Percentiles rank a stretch among this genome's conserved stretches.
phyloP scores from a whole-genome alignment of 2,329 filamentous ascomycete species.

The Aspergillus hortae region DNA sequence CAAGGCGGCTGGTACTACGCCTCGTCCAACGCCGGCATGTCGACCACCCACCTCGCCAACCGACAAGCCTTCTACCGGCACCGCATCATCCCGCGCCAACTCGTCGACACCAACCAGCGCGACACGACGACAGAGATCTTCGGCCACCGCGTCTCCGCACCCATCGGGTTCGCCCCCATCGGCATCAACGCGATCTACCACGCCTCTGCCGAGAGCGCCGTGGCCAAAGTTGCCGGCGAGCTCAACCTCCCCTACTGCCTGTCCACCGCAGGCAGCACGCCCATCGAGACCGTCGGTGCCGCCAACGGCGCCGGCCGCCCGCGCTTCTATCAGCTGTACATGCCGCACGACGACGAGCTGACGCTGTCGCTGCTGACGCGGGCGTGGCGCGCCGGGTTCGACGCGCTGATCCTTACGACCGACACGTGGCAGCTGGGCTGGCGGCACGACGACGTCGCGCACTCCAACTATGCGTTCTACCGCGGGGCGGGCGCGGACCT shows the following conservation, averaged over 20 bases:
- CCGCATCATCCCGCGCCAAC: constrained; percentile 59
- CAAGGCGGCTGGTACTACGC: constrained; percentile 53
- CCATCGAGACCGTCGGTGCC: constrained; percentile 56
- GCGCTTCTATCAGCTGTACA: constrained; percentile 63
- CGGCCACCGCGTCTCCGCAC: constrained; percentile 56
- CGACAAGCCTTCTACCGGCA: constrained; percentile 63
- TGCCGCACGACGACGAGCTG: constrained; percentile 60
- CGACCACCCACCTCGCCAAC: constrained; percentile 52
- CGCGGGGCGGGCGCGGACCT: constrained; percentile 56
- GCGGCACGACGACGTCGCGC: constrained; percentile 57
- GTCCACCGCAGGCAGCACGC: constrained; percentile 53
- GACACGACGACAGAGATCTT: constrained; percentile 59
- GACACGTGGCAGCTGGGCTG: constrained; percentile 64
- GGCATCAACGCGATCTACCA: constrained; percentile 67
- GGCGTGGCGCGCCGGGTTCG: constrained; percentile 54
- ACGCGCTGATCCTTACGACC: constrained; percentile 57
- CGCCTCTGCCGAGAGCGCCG: constrained; percentile 54
- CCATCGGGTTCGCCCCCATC: constrained; percentile 63
- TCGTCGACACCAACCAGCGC: constrained; percentile 58
- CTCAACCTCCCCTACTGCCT: constrained; percentile 59
- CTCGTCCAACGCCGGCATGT: constrained; percentile 35
- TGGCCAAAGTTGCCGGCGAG: constrained; percentile 59
- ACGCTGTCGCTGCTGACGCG: constrained; percentile 55
- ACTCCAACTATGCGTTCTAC: constrained; percentile 62
- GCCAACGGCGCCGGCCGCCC: constrained; percentile 51